Base-by-base conservation (phyloP, 441 rosid species). In the Viola pubescens region DNA sequence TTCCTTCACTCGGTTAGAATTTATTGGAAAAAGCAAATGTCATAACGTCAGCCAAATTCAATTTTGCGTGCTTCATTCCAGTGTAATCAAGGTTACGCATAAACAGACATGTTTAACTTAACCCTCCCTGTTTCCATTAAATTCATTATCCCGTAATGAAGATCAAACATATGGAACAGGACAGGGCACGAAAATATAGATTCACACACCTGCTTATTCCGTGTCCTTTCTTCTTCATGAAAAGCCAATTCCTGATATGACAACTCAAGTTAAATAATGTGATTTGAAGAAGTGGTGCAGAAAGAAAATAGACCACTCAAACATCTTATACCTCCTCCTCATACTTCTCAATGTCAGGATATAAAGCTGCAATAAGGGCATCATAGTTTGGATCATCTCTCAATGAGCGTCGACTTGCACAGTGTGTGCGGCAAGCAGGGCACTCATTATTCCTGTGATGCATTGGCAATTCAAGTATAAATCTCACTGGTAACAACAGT, bases 361-460 rank as follows among this genome's bases (percentile, higher is more conserved):
- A 88, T 40, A 83, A n/a, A 59, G 87, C 79, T 69, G 89, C 84
- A 75, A 94, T 94, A 40, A 94, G 71, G 52, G 96, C 82, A 79
- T 94, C 99, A 70, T 84, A 94, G 62, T 79, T 85, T 46, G 95
- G 96, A 72, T 94, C 97, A 37, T 88, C 97, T 83, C 99, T 83
- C 71, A 88, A 71, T 70, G 99, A 90, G 12, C 99, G 99, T 19
- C 96, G 82, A 71, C 97, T 94, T 54, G 99, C 95, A 80, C 95
- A 88, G 73, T 94, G 99, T 52, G 95, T 90, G 78, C 97, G 95
- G 70, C 98, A 94, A 69, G 98, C 89, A 70, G 98, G 98, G 70
- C 98, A 94, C 75, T 94, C 98, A 61, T 90, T 90, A 63, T 94
- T 94, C 79, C 98, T 94, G 85, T 69, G 79, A 67, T 68, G 68